phyloP scores from a whole-genome alignment of 768 basidiomycete genomes.

The Trametes coccinea region DNA sequence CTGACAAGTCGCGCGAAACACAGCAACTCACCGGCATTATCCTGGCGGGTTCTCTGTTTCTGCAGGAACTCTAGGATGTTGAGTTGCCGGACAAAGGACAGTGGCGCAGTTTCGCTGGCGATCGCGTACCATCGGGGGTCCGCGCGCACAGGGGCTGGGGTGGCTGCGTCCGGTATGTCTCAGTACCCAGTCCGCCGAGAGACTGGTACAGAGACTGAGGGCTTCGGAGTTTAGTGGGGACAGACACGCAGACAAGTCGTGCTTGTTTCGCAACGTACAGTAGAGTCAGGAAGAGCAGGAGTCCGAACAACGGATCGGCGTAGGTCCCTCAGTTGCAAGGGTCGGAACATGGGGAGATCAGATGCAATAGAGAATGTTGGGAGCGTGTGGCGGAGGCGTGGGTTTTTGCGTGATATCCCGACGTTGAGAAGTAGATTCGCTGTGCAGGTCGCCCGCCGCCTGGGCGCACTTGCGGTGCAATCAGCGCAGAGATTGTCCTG shows the following conservation, averaged over 20 bases:
- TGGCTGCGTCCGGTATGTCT: neutral
- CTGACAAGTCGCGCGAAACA: neutral
- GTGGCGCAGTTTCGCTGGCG: neutral
- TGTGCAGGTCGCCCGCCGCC: neutral
- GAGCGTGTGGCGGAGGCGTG: neutral
- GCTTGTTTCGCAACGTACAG: neutral
- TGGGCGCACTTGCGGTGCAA: neutral
- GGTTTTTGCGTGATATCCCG: neutral
- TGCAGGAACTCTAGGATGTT: neutral
- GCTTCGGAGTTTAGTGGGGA: neutral
- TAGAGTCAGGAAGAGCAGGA: neutral
- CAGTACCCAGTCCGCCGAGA: neutral
- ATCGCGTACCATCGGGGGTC: neutral
- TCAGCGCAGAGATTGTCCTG: neutral
- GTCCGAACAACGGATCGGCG: slow-evolving; percentile 8
- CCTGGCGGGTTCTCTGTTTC: neutral
- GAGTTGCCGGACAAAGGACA: neutral
- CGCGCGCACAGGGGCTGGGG: neutral
- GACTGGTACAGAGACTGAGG: neutral
- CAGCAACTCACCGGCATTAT: neutral
- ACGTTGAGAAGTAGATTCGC: neutral
- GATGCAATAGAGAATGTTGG: neutral
- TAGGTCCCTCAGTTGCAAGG: neutral
- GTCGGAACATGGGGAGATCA: neutral
- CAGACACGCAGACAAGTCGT: neutral